These are phyloP conservation scores for Maudiozyma pseudohumilis DNA, from an alignment of 805 yeast genomes.

Conservation along the genomic window DNA sequence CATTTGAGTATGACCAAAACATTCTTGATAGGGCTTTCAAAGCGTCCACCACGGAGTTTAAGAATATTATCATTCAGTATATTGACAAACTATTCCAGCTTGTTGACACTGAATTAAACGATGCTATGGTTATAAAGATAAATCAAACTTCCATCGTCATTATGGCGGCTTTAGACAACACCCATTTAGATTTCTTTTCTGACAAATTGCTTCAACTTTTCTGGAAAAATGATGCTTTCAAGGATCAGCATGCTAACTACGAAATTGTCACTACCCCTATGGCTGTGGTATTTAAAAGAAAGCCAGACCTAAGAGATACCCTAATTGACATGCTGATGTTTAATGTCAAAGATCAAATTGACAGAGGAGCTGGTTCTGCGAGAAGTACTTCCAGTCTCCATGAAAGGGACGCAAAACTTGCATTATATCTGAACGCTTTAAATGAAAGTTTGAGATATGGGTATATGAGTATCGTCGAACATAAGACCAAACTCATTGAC, in stretches of 20 bases:
- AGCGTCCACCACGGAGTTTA: conserved; percentile 67
- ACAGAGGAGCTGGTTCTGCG: conserved; percentile 70
- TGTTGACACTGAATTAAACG: conserved; percentile 43
- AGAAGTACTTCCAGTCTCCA: conserved; percentile 57
- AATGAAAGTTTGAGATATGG: conserved; percentile 66
- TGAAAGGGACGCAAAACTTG: conserved; percentile 69
- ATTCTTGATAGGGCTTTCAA: conserved; percentile 47
- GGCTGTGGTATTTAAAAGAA: conserved; percentile 60
- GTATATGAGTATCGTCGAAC: conserved; percentile 37
- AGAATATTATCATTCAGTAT: conserved; percentile 45
- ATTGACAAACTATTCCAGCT: conserved; percentile 50
- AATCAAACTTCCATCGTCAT: conserved; percentile 39
- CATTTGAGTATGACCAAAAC: conserved; percentile 35
- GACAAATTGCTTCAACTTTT: conserved; percentile 32
- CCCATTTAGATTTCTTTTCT: conserved; percentile 38
- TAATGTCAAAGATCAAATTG: conserved; percentile 54
- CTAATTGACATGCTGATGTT: conserved; percentile 24
- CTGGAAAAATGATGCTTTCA: conserved; percentile 43
- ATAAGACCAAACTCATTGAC: conserved; percentile 37
- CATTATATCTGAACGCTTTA: conserved; percentile 59
- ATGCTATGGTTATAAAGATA: conserved; percentile 30
- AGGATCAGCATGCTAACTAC: conserved; percentile 48
- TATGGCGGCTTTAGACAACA: conserved; percentile 52
- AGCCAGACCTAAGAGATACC: conserved; percentile 21
- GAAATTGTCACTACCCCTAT: conserved; percentile 63